Base-by-base conservation (phyloP, 108 stramenopile species). In the Nannochloropsis salina region DNA sequence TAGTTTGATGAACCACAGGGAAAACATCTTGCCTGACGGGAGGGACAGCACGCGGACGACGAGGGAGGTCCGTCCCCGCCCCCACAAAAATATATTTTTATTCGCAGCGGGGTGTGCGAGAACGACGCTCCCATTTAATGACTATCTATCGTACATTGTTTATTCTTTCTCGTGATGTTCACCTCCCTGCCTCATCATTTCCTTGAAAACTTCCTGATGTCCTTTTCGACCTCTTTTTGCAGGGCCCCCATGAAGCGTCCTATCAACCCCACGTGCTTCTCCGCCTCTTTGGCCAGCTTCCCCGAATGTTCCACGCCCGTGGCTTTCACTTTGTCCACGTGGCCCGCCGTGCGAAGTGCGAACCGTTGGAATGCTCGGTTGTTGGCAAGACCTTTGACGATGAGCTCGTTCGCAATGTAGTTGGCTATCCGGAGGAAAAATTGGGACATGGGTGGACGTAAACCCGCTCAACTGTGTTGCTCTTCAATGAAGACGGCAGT, bases 311-410 rank as follows among this genome's bases (percentile, higher is more conserved):
- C 61, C 20, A n/a, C 61, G 15, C 61, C 61, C 3, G 61, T 74
- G 61, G n/a, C n/a, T n/a, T 74, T 74, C 20, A 8, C 61, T n/a
- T 74, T 74, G 20, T 74, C 61, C 20, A 74, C 61, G 61, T 74
- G 61, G n/a, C 3, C 61, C 61, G 61, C 82, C 8, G 82, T 82
- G 5, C 44, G 42, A 15, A 82, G 21, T n/a, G 82, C 82, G 21
- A 82, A 82, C 20, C 82, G 82, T 82, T 82, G 82, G 44, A 82
- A 82, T 15, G 82, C 18, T 9, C 82, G 42, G 9, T 82, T 82
- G 44, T 82, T 82, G 44, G 82, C 82, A 15, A 82, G 44, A n/a
- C 44, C 44, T 45, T 82, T 82, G 42, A 82, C 82, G 8, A 82
- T 82, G 20, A 82, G 21, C 9, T 82, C 82, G 44, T 82, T 82